Conservation (phyloP, 108 stramenopile genomes). For the Licmophora abbreviata region DNA sequence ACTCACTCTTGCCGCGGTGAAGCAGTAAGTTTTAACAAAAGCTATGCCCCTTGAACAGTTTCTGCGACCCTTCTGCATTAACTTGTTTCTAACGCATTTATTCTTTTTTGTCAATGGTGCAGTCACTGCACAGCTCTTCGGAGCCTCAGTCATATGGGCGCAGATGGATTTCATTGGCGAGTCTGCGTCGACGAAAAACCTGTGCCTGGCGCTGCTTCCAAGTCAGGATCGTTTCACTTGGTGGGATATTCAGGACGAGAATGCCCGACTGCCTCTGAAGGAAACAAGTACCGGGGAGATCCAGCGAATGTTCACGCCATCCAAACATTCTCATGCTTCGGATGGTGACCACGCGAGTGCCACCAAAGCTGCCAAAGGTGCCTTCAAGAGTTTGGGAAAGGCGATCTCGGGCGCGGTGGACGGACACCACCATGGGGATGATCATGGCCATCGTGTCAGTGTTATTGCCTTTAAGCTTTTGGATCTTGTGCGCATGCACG, state of each 20-base stretch:
- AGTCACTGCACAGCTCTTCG: conserved; percentile 52
- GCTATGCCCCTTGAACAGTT: too few species aligned
- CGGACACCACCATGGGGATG: conserved; percentile 11
- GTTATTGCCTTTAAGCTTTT: conserved; percentile 77
- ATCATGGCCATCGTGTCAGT: conserved; percentile 36
- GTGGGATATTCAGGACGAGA: conserved; percentile 90
- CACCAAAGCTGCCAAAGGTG: conserved; percentile 72
- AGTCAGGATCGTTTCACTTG: conserved; percentile 40
- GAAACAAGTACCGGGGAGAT: conserved; percentile 49
- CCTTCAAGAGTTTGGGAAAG: conserved; percentile 71
- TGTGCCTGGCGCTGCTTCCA: conserved; percentile 13
- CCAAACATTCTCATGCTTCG: conserved; percentile 8
- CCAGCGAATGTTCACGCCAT: conserved; percentile 47
- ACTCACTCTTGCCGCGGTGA: conserved; percentile 52
- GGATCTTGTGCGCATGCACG: conserved; percentile 56
- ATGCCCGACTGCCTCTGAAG: conserved; percentile 71
- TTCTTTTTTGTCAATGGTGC: background rate
- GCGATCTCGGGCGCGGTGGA: conserved; percentile 54
- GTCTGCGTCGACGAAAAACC: conserved; percentile 77
- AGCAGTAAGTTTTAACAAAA: conserved; percentile 32
- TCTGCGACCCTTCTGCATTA: background rate
- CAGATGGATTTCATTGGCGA: conserved; percentile 79
- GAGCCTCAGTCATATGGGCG: conserved; percentile 40
- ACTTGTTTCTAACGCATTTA: conserved; percentile 2
- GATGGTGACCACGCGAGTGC: conserved; percentile 13